Evolutionary conservation across 305 asterid genomes (phyloP), one percentile per base, ranked within the genome.

Genomic region (Lippia alba): DNA sequence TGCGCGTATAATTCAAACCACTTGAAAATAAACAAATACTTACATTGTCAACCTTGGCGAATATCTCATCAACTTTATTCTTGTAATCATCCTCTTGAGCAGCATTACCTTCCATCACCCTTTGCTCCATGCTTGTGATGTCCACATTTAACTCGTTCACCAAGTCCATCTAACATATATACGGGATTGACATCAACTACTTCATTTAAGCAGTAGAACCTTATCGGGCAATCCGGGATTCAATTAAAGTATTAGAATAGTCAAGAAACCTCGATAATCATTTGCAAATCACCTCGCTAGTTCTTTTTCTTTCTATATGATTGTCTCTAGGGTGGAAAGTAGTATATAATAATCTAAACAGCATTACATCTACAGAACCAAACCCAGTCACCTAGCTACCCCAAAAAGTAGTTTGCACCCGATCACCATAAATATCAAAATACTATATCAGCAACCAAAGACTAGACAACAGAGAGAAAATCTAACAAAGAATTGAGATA

Each of bases 51-150:
- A 89, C 93, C 69, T 72, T 83, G 39, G 68, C 6, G 70, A 62
- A 69, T 60, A 93, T 82, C 73, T 86, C 92, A 74, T 89, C 91
- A 53, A 91, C 81, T 72, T 74, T 79, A 63, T 46, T 71, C 81
- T 77, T 83, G 81, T 82, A 74, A 64, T 74, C 77, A 74, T 80
- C 87, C 57, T 59, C 75, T 74, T 75, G 85, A 45, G 67, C 80
- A 62, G 70, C 81, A 78, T 51, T 67, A 53, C 81, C 84, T 44
- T 72, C 82, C 57, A 11, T 46, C 30, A 61, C 62, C 80, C 62
- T 76, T 34, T 62, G 69, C 67, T 24, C 80, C 33, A 71, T 56
- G 76, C 74, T 67, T 63, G 66, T 10, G 62, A 68, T 69, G 20
- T 66, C 83, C 74, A 69, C 59, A 59, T 66, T 73, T 64, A 84